Percentiles rank a stretch among this genome's conserved stretches.
Conservation (phyloP, 1,284 basidiomycete species). For the Rhodotorula sp. region DNA sequence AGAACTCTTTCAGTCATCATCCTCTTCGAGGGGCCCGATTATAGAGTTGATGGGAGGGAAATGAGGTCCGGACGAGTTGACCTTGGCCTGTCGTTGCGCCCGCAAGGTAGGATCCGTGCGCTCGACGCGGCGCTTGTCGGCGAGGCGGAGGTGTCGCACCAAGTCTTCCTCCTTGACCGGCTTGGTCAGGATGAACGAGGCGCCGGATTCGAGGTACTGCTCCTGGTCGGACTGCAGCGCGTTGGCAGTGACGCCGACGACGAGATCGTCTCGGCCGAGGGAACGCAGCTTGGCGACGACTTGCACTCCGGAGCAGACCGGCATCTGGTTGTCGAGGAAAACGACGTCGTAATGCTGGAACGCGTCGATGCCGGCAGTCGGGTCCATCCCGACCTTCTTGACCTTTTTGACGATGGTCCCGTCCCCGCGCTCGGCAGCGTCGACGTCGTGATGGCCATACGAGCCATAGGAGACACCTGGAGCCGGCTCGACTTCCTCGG, state of each 20-base stretch:
- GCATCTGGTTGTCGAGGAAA: slow-evolving; percentile 20
- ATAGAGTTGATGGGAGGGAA: slow-evolving; percentile 12
- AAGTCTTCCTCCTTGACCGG: slow-evolving; percentile 59
- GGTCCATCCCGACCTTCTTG: slow-evolving; percentile 15
- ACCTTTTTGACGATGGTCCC: neutral
- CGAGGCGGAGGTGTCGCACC: slow-evolving; percentile 8
- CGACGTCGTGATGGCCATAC: neutral
- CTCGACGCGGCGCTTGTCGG: slow-evolving; percentile 6
- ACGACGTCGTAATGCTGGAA: slow-evolving; percentile 52
- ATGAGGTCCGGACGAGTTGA: slow-evolving; percentile 2
- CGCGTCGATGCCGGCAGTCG: slow-evolving; percentile 22
- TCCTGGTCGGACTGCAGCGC: slow-evolving; percentile 66
- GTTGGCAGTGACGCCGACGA: slow-evolving; percentile 55
- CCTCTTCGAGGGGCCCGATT: slow-evolving; percentile 4
- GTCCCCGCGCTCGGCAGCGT: slow-evolving; percentile 10
- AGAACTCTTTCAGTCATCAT: neutral
- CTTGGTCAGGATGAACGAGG: slow-evolving; percentile 61
- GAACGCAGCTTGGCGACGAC: slow-evolving; percentile 65
- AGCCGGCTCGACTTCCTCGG: neutral
- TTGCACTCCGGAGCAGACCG: slow-evolving; percentile 66
- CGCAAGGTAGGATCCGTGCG: slow-evolving; percentile 6
- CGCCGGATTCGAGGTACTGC: slow-evolving; percentile 61
- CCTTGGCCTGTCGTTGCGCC: slow-evolving; percentile 3
- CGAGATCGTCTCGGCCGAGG: slow-evolving; percentile 56
- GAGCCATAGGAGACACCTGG: neutral